A percentile compares a stretch with the other conserved stretches of the same genome.
Conservation (phyloP, 306 rosid species). For the Cucurbita moschata region DNA sequence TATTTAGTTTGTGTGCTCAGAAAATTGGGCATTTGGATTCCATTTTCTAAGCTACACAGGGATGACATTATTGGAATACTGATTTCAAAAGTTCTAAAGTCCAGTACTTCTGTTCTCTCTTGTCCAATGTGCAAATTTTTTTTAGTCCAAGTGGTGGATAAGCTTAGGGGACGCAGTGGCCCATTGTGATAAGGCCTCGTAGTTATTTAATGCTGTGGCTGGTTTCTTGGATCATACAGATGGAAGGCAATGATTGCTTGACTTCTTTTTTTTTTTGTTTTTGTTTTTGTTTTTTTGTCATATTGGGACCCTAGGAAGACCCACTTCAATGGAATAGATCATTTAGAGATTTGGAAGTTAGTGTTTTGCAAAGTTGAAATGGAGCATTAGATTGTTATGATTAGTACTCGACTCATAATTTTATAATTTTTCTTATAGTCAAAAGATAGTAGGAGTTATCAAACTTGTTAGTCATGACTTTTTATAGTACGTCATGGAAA, state of each 20-base stretch:
- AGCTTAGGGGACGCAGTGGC: neutral
- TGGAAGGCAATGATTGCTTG: neutral
- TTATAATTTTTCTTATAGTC: too few relatives aligned
- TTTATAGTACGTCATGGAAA: too few relatives aligned
- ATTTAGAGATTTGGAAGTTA: too few relatives aligned
- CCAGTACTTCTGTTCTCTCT: neutral
- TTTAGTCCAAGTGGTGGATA: neutral
- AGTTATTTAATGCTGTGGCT: neutral
- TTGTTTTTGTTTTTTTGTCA: neutral
- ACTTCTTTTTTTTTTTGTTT: neutral
- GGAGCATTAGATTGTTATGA: too few relatives aligned
- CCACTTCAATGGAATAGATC: neutral
- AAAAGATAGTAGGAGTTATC: too few relatives aligned
- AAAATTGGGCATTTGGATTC: neutral
- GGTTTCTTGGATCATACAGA: neutral
- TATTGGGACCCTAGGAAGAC: neutral
- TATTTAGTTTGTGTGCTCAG: neutral
- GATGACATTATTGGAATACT: neutral
- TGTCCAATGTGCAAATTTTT: neutral
- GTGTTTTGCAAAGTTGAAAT: too few relatives aligned
- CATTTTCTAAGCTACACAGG: neutral
- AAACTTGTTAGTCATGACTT: too few relatives aligned
- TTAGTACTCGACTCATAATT: too few relatives aligned
- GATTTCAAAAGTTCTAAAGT: neutral
- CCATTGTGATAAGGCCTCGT: conserved; percentile 1